Evolutionary conservation across 257 asterid genomes (phyloP).

Genomic region (Fraxinus americana): DNA sequence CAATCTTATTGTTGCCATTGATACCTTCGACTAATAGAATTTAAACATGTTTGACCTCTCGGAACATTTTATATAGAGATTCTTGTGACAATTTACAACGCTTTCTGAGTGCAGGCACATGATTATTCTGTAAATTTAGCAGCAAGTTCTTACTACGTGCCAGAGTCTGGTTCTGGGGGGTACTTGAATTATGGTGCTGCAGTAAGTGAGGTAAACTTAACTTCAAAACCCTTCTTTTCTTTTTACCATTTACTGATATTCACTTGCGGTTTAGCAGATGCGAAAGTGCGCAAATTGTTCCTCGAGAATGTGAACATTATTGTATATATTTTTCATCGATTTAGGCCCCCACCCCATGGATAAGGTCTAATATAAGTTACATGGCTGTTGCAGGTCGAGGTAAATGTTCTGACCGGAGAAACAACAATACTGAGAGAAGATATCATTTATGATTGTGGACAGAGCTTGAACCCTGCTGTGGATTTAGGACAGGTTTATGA

Average conservation of each 20-base stretch:
- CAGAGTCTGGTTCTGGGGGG: background rate
- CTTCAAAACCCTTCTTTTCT: background rate
- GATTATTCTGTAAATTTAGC: slow-evolving; percentile 20
- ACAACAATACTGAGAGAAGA: slow-evolving; percentile 54
- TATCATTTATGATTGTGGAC: slow-evolving; percentile 76
- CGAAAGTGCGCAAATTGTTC: background rate
- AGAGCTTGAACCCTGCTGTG: slow-evolving; percentile 82
- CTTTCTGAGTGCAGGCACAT: slow-evolving; percentile 24
- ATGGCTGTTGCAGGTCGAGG: slow-evolving; percentile 56
- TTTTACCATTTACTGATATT: background rate
- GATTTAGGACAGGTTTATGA: slow-evolving; percentile 74
- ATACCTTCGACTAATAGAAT: background rate
- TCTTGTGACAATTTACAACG: background rate
- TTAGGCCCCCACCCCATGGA: too few species aligned
- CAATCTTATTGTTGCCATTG: background rate
- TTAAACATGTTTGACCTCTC: background rate
- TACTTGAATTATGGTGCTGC: slow-evolving; percentile 35
- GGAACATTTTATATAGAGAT: background rate
- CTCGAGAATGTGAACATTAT: background rate
- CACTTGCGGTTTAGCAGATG: background rate
- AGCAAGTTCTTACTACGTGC: slow-evolving; percentile 26
- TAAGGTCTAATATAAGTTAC: background rate
- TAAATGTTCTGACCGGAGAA: slow-evolving; percentile 62
- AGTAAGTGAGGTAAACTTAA: slow-evolving; percentile 54
- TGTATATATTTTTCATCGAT: too few species aligned